A percentile compares a stretch with the other conserved stretches of the same genome.
phyloP scores from a whole-genome alignment of 805 yeast species.

The Nakazawaea pomicola region DNA sequence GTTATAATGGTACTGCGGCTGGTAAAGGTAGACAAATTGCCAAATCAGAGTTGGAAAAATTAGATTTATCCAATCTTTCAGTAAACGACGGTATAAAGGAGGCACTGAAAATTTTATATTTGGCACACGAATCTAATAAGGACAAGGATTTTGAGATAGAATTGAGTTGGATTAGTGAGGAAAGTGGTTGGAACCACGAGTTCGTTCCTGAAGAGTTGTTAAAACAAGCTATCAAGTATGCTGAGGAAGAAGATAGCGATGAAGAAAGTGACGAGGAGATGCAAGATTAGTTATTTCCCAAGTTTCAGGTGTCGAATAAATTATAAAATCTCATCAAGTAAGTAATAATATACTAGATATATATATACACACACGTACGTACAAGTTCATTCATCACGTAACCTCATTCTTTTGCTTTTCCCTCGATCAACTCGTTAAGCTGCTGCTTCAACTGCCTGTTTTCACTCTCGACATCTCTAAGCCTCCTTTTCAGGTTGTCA shows the following conservation, averaged over 20 bases:
- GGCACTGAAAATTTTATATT: conserved; percentile 89
- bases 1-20: conserved; percentile 94
- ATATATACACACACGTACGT: too few relatives aligned
- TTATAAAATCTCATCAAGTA: too few relatives aligned
- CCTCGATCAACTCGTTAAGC: conserved; percentile 11
- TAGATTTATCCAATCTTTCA: conserved; percentile 64
- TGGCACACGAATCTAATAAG: conserved; percentile 96
- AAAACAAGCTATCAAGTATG: conserved; percentile 77
- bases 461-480: conserved; percentile 52
- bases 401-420: not conserved
- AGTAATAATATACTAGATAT: too few relatives aligned
- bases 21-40: conserved; percentile 99
- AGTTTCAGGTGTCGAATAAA: not conserved
- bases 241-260: conserved; percentile 80
- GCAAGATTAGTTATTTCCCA: conserved; percentile 21
- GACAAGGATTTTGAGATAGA: conserved; percentile 97
- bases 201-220: conserved; percentile 75
- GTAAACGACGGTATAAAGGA: conserved; percentile 83
- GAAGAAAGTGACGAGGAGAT: conserved; percentile 57
- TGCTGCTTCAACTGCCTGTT: conserved; percentile 34
- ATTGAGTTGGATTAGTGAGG: conserved; percentile 76
- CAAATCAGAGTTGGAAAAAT: conserved; percentile 90
- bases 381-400: too few relatives aligned
- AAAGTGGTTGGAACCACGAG: conserved; percentile 76
- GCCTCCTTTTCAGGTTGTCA: conserved; percentile 46